Evolutionary conservation across 1,139 yeast species (phyloP).

Genomic region (Blastobotrys persicus): DNA sequence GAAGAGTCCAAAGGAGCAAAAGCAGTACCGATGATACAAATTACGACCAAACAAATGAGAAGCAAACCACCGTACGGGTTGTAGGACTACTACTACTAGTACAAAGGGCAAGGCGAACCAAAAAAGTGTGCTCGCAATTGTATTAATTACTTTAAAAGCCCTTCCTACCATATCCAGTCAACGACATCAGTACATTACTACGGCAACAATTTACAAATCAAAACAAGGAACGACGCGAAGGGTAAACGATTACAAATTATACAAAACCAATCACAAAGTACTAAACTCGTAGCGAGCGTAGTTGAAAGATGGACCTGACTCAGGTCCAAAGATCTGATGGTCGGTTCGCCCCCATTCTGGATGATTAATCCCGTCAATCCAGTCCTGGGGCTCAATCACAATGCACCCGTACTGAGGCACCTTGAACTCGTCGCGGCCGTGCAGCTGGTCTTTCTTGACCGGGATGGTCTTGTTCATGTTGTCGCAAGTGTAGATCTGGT

Average conservation of each 20-base stretch:
- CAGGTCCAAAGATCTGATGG: conserved; percentile 15
- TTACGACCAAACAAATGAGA: no score
- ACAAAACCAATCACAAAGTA: conserved; percentile 7
- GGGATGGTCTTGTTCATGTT: conserved; percentile 12
- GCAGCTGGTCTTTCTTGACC: conserved; percentile 17
- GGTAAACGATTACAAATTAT: background rate
- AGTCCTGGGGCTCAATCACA: conserved; percentile 19
- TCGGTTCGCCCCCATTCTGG: conserved; percentile 16
- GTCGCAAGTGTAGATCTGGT: conserved; percentile 17
- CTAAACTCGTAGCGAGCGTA: conserved; percentile 17
- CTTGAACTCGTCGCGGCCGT: conserved; percentile 9
- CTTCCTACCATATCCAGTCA: no score
- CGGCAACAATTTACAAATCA: no score
- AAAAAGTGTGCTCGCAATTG: no score
- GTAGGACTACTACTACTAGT: no score
- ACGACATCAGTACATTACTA: no score
- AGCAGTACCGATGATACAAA: no score
- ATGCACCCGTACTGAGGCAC: conserved; percentile 18
- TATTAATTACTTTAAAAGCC: no score
- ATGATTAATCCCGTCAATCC: conserved; percentile 18
- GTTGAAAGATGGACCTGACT: conserved; percentile 16
- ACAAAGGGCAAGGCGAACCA: no score
- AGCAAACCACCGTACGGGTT: no score
- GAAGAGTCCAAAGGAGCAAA: no score
- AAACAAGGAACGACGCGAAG: no score